Percentiles rank a stretch among this genome's conserved stretches.
Evolutionary conservation across 73 alveolate genomes (phyloP).

Genomic region (Symbiodinium natans): DNA sequence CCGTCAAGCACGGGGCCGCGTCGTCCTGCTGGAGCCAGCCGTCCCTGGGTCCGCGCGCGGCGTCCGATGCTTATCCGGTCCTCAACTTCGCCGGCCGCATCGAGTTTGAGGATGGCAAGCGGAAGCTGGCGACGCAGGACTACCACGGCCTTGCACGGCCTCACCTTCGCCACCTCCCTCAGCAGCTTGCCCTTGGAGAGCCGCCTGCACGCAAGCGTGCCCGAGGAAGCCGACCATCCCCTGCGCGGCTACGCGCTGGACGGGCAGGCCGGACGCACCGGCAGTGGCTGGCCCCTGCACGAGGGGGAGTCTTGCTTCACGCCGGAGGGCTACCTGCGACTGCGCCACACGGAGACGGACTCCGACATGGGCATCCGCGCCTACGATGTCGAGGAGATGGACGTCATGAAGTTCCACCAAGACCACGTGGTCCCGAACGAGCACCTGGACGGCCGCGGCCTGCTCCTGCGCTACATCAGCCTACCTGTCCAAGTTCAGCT

Average conservation of each 20-base stretch:
- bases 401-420: neutral
- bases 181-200: neutral
- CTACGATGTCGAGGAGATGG: neutral
- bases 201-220: neutral
- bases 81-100: constrained; percentile 1
- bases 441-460: constrained; percentile 13
- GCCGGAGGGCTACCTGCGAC: neutral
- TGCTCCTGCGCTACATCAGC: constrained; percentile 25
- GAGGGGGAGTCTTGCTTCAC: neutral
- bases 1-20: neutral
- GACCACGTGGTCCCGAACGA: neutral
- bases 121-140: neutral
- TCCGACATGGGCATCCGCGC: neutral
- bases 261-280: constrained; percentile 1
- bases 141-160: neutral
- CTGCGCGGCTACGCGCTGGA: neutral
- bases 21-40: neutral
- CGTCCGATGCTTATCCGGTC: neutral
- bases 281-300: constrained; percentile 1
- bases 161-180: neutral
- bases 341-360: neutral
- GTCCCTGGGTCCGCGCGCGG: neutral
- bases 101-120: constrained; percentile 21
- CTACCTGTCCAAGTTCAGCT: neutral
- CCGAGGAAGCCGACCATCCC: neutral